Evolutionary conservation across 768 basidiomycete species (phyloP).

Genomic region (Pleurotus tuber-regium): DNA sequence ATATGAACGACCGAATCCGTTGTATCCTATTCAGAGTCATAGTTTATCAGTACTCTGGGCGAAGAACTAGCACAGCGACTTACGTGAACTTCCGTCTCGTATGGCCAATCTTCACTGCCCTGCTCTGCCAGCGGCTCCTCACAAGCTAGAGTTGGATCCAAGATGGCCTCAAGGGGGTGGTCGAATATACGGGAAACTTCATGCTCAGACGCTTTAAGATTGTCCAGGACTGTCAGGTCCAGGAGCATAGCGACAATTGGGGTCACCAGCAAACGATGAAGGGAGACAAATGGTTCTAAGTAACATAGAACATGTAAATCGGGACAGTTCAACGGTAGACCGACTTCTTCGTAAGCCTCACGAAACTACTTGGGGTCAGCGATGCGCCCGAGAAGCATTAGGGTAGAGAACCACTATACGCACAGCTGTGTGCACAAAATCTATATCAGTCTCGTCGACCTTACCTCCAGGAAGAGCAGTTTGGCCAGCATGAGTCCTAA

Average conservation of each 20-base stretch:
- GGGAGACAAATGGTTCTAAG: constrained; percentile 66
- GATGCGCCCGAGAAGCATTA: too few relatives aligned
- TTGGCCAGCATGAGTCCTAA: constrained; percentile 77
- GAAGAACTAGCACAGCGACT: constrained; percentile 4
- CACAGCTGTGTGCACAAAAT: constrained; percentile 74
- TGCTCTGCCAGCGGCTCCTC: constrained; percentile 47
- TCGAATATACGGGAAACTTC: constrained; percentile 83
- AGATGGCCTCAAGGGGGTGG: constrained; percentile 70
- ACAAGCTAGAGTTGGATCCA: constrained; percentile 56
- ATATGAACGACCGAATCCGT: constrained; percentile 49
- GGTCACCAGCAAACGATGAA: constrained; percentile 68
- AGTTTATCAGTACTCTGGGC: too few relatives aligned
- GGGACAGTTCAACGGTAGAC: constrained; percentile 54
- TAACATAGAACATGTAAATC: constrained; percentile 58
- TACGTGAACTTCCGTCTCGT: constrained; percentile 71
- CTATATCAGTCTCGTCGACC: constrained; percentile 61
- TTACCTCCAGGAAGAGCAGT: constrained; percentile 85
- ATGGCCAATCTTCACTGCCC: constrained; percentile 78
- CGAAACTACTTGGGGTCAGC: too few relatives aligned
- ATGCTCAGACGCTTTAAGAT: constrained; percentile 51
- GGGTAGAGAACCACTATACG: too few relatives aligned
- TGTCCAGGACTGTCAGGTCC: constrained; percentile 45
- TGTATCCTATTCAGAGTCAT: constrained; percentile 43
- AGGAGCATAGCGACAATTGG: constrained; percentile 76
- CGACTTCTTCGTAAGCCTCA: constrained; percentile 87